phyloP scores from a whole-genome alignment of 345 rosid genomes.

The Euphorbia pulcherrima region DNA sequence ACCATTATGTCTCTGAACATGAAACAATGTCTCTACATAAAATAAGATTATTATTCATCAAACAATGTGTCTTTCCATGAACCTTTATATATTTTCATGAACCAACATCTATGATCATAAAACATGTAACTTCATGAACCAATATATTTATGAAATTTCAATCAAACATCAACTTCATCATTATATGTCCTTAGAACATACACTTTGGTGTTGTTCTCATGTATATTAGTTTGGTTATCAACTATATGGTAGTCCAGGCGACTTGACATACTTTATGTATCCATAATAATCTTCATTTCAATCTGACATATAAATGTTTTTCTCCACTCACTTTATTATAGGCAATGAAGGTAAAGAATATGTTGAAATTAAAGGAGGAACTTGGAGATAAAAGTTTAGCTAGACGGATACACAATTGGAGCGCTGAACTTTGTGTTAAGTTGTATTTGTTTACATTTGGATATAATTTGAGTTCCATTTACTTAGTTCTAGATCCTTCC shows the following conservation, averaged over 20 bases:
- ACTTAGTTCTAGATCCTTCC: too few species aligned
- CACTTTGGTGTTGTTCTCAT: neutral
- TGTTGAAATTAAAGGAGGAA: conserved; percentile 97
- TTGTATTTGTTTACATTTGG: too few species aligned
- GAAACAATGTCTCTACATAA: too few species aligned
- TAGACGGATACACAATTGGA: conserved; percentile 82
- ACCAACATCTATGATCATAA: too few species aligned
- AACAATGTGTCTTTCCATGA: too few species aligned
- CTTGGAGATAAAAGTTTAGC: conserved; percentile 96
- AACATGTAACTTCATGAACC: too few species aligned
- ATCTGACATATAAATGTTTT: neutral
- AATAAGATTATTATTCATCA: too few species aligned
- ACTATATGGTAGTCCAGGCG: neutral
- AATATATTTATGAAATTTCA: too few species aligned
- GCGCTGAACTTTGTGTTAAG: too few species aligned
- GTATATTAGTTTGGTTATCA: conserved; percentile 3
- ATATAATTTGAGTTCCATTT: too few species aligned
- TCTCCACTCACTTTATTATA: conserved; percentile 19
- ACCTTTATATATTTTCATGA: too few species aligned
- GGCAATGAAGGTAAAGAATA: conserved; percentile 99
- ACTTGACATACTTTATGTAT: neutral
- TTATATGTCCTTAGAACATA: neutral
- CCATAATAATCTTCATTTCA: neutral
- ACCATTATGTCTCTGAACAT: too few species aligned
- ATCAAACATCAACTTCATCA: conserved; percentile 10